Conservation (phyloP, 192 early-diverging fungal species). For the Backusella australiensis region DNA sequence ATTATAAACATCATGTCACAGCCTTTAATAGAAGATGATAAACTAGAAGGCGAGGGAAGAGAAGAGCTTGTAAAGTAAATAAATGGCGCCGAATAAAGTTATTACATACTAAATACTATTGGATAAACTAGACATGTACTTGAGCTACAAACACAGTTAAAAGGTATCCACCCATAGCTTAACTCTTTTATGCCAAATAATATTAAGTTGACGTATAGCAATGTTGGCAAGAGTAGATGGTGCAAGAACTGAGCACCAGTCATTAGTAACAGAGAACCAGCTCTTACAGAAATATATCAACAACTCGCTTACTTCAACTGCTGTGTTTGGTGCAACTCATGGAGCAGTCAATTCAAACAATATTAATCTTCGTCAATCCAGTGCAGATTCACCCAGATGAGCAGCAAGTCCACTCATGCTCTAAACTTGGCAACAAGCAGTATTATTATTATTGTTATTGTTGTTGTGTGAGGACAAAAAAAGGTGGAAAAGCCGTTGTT, state of each 20-base stretch:
- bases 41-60: not conserved
- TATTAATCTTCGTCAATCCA: constrained; percentile 12
- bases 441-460: too few species aligned
- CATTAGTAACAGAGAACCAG: constrained; percentile 38
- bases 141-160: constrained; percentile 29
- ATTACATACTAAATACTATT: not conserved
- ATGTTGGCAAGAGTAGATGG: constrained; percentile 35
- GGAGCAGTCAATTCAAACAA: constrained; percentile 11
- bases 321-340: constrained; percentile 38
- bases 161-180: constrained; percentile 16
- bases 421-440: not conserved
- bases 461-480: too few species aligned
- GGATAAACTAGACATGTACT: constrained; percentile 25
- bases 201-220: not conserved
- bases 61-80: constrained; percentile 5
- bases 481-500: too few species aligned
- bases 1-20: not conserved
- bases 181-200: not conserved
- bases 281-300: constrained; percentile 42
- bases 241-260: constrained; percentile 35
- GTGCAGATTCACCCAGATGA: not conserved
- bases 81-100: not conserved
- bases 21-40: not conserved
- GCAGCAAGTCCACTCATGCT: not conserved
- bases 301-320: constrained; percentile 41